These are phyloP conservation scores for Saturnispora saitoi DNA, from an alignment of 805 yeast species.

Conservation along the genomic window DNA sequence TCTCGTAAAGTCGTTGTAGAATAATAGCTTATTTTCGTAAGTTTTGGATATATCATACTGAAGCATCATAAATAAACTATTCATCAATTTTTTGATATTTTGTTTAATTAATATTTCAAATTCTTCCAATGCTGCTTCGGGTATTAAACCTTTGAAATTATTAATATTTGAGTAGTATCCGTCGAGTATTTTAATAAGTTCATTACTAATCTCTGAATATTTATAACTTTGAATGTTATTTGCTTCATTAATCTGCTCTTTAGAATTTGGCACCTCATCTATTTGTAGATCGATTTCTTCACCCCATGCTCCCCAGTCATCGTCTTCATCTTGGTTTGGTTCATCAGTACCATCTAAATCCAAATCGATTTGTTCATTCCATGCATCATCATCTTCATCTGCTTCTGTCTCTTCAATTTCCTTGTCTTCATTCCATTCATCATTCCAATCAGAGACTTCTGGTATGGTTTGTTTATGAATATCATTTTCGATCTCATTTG, in stretches of 20 bases:
- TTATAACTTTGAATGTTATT: conserved; percentile 13
- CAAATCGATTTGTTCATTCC: conserved; percentile 8
- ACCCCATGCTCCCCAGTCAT: conserved; percentile 21
- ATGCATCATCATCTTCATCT: conserved; percentile 15
- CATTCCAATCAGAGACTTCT: conserved; percentile 8
- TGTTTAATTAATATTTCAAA: conserved; percentile 18
- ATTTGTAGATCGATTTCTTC: conserved; percentile 11
- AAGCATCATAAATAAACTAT: conserved; percentile 23
- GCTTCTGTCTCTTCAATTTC: conserved; percentile 18
- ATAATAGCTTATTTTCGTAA: conserved; percentile 22
- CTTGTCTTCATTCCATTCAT: conserved; percentile 12
- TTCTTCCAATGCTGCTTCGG: conserved; percentile 14
- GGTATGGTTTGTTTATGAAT: neutral
- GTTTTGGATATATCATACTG: conserved; percentile 11
- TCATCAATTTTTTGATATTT: conserved; percentile 22
- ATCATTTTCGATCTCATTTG: neutral
- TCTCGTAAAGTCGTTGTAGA: conserved; percentile 26
- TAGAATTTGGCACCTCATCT: conserved; percentile 2
- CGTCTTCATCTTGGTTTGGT: conserved; percentile 23
- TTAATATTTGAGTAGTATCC: conserved; percentile 17
- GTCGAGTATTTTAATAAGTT: conserved; percentile 14
- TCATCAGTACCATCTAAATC: conserved; percentile 10
- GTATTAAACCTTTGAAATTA: conserved; percentile 11
- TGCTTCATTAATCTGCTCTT: neutral
- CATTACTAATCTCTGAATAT: conserved; percentile 15